Evolutionary conservation across 2,329 filamentous ascomycete species (phyloP), one percentile per base, ranked within the genome.

Genomic region (Alternaria metachromatica): DNA sequence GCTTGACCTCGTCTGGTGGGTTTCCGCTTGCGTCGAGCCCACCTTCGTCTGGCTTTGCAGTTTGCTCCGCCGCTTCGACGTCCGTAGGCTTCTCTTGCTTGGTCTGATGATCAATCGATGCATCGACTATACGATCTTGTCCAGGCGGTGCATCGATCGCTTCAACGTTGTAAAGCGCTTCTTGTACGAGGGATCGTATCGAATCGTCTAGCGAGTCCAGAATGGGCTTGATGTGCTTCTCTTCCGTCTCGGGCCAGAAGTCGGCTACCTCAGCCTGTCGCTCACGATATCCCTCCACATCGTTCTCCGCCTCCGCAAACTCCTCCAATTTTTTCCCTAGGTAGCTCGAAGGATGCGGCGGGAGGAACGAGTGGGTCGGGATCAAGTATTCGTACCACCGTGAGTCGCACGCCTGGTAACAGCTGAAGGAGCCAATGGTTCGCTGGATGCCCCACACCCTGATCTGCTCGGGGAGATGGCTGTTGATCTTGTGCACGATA

Each of bases 311-410:
- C 77, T 92, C 89, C 0, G 93, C 92, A 57, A 89, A 84, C 72
- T 95, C 89, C n/a, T 88, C 86, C n/a, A 97, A 83, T 76, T 93
- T 92, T 81, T 90, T 92, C 9, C 92, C 94, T 37, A 99, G 81
- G 78, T 88, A 97, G 65, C 92, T 96, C 66, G 91, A 90, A 0
- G 94, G 94, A 77, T 98, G 94, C 0, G 96, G 96, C 20, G 96
- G 96, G 30, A 99, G 83, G 71, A 99, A 92, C 60, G 92, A 93
- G 81, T 98, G 94, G 45, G 92, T 96, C 3, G 96, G 96, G 80
- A 99, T 92, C 56, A 99, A 85, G 78, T 99, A 99, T 82, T 99
- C 96, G 82, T 99, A 99, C 86, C 94, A 96, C 71, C 96, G 87
- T 25, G 94, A 97, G 81, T 99, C 96, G 81, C 95, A 97, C 60